Percentiles rank a stretch among this genome's conserved stretches.
These are phyloP conservation scores for Hanseniaspora clermontiae DNA, from an alignment of 805 yeast species.

Conservation along the genomic window DNA sequence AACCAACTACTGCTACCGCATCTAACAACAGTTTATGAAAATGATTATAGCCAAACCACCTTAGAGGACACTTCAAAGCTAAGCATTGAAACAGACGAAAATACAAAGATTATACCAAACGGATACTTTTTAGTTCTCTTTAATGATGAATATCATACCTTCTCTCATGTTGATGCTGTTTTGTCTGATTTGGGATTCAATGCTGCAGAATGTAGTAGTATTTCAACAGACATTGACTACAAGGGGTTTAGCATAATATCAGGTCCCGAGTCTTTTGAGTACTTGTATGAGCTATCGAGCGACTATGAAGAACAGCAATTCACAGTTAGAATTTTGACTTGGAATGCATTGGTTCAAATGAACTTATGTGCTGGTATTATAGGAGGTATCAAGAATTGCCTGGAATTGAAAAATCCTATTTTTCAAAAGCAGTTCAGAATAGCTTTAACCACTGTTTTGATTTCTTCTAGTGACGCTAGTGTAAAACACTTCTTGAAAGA, in stretches of 20 bases:
- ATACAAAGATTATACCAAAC: constrained; percentile 15
- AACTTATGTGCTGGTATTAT: constrained; percentile 24
- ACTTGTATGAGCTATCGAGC: neutral
- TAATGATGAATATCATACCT: constrained; percentile 67
- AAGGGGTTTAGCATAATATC: neutral
- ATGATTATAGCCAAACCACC: neutral
- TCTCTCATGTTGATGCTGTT: constrained; percentile 40
- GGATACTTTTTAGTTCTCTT: constrained; percentile 47
- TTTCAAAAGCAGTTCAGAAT: constrained; percentile 33
- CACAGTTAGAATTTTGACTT: neutral
- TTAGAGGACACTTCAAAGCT: neutral
- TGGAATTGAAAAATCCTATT: constrained; percentile 28
- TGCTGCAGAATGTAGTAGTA: neutral
- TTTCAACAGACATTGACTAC: neutral
- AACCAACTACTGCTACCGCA: constrained; percentile 19
- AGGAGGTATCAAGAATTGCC: constrained; percentile 39
- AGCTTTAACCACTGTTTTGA: constrained; percentile 22
- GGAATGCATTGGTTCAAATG: constrained; percentile 7
- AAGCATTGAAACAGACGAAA: neutral
- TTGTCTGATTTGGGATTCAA: constrained; percentile 19
- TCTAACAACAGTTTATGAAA: neutral
- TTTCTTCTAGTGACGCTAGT: neutral
- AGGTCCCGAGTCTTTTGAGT: neutral
- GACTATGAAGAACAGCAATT: neutral
- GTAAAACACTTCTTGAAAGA: neutral